phyloP scores from a whole-genome alignment of 2,329 filamentous ascomycete genomes.

The Cordyceps pruinosa region DNA sequence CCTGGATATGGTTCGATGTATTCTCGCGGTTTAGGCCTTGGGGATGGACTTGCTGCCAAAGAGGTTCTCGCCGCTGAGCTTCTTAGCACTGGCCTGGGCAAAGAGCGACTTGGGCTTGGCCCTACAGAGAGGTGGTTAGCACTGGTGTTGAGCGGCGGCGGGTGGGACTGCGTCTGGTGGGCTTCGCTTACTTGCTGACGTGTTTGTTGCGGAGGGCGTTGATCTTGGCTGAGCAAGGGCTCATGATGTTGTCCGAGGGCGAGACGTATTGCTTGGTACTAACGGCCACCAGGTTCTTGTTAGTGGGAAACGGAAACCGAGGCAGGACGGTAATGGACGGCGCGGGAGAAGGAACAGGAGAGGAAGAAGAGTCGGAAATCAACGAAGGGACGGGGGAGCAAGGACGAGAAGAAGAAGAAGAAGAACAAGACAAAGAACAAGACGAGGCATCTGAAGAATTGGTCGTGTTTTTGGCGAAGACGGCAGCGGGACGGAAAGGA shows the following conservation, averaged over 20 bases:
- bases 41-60: slow-evolving; percentile 30
- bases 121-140: slow-evolving; percentile 28
- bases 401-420: not conserved
- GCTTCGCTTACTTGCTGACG: slow-evolving; percentile 59
- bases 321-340: slow-evolving; percentile 6
- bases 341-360: slow-evolving; percentile 10
- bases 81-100: slow-evolving; percentile 58
- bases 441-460: slow-evolving; percentile 10
- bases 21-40: slow-evolving; percentile 19
- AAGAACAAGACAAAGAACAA: not conserved
- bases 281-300: slow-evolving; percentile 11
- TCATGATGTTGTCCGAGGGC: slow-evolving; percentile 85
- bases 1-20: not conserved
- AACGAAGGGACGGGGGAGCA: not conserved
- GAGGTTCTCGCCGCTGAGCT: slow-evolving; percentile 43
- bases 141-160: not conserved
- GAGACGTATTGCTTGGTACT: slow-evolving; percentile 60
- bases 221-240: slow-evolving; percentile 77
- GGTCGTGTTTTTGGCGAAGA: not conserved
- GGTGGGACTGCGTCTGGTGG: not conserved
- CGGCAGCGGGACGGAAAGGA: not conserved
- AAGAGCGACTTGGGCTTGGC: slow-evolving; percentile 63
- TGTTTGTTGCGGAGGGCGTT: slow-evolving; percentile 75
- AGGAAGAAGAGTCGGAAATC: slow-evolving; percentile 9
- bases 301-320: slow-evolving; percentile 9